Conservation (phyloP, 1,284 basidiomycete species). For the Coniferiporia sulphurascens region DNA sequence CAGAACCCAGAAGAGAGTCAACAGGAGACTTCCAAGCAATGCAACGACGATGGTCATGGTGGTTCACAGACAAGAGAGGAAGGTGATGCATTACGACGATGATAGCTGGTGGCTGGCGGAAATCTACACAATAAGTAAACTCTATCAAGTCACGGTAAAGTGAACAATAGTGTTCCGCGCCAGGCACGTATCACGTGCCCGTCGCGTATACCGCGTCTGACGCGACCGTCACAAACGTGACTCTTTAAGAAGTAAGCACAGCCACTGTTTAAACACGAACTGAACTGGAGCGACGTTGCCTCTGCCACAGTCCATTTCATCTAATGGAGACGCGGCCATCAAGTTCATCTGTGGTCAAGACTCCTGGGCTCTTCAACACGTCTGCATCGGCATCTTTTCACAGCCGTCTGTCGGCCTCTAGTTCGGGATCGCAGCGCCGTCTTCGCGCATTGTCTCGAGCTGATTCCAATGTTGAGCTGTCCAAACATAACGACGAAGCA, state of each 20-base stretch:
- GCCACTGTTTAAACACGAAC: no score
- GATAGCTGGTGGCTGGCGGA: not conserved
- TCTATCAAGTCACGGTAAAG: not conserved
- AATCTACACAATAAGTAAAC: slow-evolving; percentile 1
- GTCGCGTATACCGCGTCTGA: not conserved
- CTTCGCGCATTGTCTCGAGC: slow-evolving; percentile 11
- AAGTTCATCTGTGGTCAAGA: slow-evolving; percentile 11
- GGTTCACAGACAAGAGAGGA: not conserved
- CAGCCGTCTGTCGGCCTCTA: slow-evolving; percentile 12
- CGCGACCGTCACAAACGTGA: not conserved
- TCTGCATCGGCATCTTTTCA: slow-evolving; percentile 15
- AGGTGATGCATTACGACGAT: not conserved
- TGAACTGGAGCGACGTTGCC: not conserved
- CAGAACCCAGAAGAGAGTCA: slow-evolving; percentile 1
- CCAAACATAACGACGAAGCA: not conserved
- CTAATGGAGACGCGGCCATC: slow-evolving; percentile 16
- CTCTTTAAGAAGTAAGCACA: no score
- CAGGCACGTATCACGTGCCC: not conserved
- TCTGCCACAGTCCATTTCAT: not conserved
- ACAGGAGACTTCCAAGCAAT: not conserved
- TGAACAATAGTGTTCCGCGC: not conserved
- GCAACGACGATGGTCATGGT: not conserved
- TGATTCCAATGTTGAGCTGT: slow-evolving; percentile 9
- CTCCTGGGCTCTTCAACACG: slow-evolving; percentile 10
- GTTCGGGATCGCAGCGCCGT: slow-evolving; percentile 13